Base-by-base conservation (phyloP, 805 yeast genomes). In the Ogataea dorogensis region DNA sequence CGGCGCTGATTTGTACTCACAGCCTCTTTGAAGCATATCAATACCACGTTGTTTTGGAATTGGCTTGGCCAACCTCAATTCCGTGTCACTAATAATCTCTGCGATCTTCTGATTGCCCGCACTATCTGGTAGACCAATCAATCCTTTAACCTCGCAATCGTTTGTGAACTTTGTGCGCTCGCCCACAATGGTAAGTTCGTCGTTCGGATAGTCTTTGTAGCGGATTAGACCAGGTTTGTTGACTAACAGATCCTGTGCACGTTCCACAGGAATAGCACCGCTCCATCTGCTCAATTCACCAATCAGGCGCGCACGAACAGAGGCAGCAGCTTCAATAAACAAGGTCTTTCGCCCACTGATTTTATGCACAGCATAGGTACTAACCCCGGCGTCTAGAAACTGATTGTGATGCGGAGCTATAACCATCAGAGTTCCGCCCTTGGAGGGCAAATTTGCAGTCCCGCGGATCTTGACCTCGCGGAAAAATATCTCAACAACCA, bases 401-500 rank as follows among this genome's bases (percentile, higher is more conserved):
- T 86, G 95, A 55, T 86, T 86, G n/a, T 96, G 95, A 65, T 91
- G 98, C 2, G 98, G 98, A 2, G 96, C 98, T 8, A 93, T 94
- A 22, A 93, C 98, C 44, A 93, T 81, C 36, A 91, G 82, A 7
- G 88, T 81, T 0, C 98, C 91, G 0, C 96, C 97, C 7, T 71
- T 60, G 19, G 72, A 68, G 1, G 83, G 82, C 21, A 76, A 50
- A 37, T 75, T 73, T 63, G 77, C 86, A 1, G 95, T 87, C 1
- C 97, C 96, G 42, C 98, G 72, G 3, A 93, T 79, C 35, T 86
- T 72, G 44, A 91, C 87, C 55, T 89, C 96, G 41, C 98, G 65
- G 64, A 91, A 91, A 66, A 91, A 91, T 32, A 75, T 72, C 46
- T 75, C 63, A 10, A 55, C 44, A 10, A 61, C 43, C 14, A 54